These are phyloP conservation scores for Trichoderma reesei DNA, from an alignment of 495 filamentous ascomycete species.

Conservation along the genomic window DNA sequence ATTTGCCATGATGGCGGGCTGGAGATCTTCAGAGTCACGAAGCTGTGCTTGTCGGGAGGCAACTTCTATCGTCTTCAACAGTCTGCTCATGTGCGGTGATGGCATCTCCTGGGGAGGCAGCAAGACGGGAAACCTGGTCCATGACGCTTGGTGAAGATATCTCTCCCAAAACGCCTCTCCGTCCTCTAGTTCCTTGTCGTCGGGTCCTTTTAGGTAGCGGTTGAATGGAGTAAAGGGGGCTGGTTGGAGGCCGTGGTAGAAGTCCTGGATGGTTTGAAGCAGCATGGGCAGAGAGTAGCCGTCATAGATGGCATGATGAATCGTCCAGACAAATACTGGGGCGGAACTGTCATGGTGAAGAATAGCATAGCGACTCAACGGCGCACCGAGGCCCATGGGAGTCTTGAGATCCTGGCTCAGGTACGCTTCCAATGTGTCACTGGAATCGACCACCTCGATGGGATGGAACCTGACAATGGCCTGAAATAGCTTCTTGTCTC, in stretches of 20 bases:
- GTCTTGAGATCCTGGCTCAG: neutral
- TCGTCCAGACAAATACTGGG: conserved; percentile 19
- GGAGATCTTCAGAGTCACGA: neutral
- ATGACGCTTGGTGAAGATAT: neutral
- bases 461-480: neutral
- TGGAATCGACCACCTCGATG: neutral
- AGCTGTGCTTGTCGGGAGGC: neutral
- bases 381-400: neutral
- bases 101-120: neutral
- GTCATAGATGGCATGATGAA: conserved; percentile 14
- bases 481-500: neutral
- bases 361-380: neutral
- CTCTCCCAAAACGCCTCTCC: neutral
- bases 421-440: neutral
- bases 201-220: neutral
- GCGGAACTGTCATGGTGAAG: neutral
- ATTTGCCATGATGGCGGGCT: neutral
- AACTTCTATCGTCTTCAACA: neutral
- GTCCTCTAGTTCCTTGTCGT: neutral
- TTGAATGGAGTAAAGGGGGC: neutral
- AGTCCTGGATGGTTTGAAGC: neutral
- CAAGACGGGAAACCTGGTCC: neutral
- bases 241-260: neutral
- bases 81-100: neutral
- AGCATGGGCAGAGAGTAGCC: neutral